Conservation (phyloP, 192 early-diverging fungal species). For the Thoreauomyces humboldtii region DNA sequence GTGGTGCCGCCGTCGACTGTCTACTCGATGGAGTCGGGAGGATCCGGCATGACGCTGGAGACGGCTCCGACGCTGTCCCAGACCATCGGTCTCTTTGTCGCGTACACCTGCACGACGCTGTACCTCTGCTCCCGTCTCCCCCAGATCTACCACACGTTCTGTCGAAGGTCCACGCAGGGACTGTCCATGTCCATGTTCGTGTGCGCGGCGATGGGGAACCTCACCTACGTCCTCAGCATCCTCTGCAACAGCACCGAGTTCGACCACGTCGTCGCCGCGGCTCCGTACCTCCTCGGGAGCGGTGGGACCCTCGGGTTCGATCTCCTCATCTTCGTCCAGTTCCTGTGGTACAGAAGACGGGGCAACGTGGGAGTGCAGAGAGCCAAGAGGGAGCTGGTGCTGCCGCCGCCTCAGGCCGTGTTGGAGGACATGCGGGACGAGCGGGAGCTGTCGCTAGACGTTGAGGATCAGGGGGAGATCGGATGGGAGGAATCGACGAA, state of each 20-base stretch:
- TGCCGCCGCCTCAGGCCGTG: no score
- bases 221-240: constrained; percentile 61
- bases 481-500: no score
- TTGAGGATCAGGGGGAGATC: no score
- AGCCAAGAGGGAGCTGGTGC: no score
- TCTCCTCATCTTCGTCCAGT: constrained; percentile 30
- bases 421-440: no score
- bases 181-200: constrained; percentile 73
- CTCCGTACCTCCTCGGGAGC: constrained; percentile 34
- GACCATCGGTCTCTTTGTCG: constrained; percentile 55
- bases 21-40: no score
- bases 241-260: constrained; percentile 37
- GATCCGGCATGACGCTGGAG: background rate
- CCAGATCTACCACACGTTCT: constrained; percentile 69
- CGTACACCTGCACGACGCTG: constrained; percentile 63
- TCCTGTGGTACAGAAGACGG: background rate
- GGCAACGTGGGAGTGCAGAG: no score
- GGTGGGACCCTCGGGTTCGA: constrained; percentile 32
- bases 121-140: constrained; percentile 74
- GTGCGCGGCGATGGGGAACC: constrained; percentile 68
- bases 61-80: background rate
- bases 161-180: constrained; percentile 63
- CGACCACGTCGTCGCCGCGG: constrained; percentile 5
- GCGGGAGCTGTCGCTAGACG: no score
- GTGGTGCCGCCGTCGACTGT: no score